These are phyloP conservation scores for Backusella morwellensis DNA, from an alignment of 192 early-diverging fungal genomes.

Conservation along the genomic window DNA sequence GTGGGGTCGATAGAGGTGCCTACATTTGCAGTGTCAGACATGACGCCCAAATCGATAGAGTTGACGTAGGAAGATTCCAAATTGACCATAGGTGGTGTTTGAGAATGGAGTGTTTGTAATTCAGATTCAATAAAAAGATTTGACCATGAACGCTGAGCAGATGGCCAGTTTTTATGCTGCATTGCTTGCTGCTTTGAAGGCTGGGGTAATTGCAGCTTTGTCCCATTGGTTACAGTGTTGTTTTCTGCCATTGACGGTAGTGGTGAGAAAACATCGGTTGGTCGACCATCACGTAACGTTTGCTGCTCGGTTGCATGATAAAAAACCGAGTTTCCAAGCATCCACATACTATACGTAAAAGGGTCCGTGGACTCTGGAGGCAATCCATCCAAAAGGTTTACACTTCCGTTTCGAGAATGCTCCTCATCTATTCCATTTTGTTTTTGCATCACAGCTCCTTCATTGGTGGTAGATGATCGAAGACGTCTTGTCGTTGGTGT, in stretches of 20 bases:
- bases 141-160: not conserved
- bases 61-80: not conserved
- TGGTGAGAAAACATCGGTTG: not conserved
- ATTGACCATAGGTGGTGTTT: not conserved
- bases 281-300: not conserved
- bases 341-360: not conserved
- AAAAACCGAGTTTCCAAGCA: not conserved
- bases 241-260: not conserved
- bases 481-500: not conserved
- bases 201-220: not conserved
- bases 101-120: conserved; percentile 10
- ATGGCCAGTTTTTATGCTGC: not conserved
- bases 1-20: not conserved
- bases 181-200: not conserved
- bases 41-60: not conserved
- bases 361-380: not conserved
- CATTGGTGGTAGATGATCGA: not conserved
- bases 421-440: not conserved
- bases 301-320: not conserved
- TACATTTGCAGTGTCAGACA: not conserved
- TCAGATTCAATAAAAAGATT: not conserved
- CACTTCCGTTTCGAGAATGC: not conserved
- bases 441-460: not conserved
- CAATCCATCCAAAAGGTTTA: not conserved
- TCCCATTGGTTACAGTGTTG: not conserved